These are phyloP conservation scores for Nymphaea thermarum DNA, from an alignment of 164 flowering plant genomes.

Conservation along the genomic window DNA sequence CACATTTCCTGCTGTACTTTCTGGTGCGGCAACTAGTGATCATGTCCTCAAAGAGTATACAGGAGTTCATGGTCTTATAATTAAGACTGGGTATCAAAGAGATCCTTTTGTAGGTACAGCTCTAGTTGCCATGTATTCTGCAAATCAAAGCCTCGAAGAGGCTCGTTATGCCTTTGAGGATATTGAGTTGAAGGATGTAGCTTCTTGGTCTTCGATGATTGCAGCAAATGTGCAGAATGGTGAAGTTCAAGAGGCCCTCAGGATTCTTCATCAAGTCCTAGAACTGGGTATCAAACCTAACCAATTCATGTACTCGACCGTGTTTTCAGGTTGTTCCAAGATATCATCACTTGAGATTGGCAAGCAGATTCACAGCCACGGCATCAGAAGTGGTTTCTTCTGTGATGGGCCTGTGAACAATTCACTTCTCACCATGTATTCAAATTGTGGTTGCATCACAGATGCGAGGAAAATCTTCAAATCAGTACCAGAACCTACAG, in stretches of 20 bases:
- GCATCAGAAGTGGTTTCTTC: neutral
- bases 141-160: neutral
- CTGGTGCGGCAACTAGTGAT: neutral
- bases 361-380: neutral
- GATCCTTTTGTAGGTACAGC: neutral
- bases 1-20: neutral
- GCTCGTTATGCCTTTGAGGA: neutral
- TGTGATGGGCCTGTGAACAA: neutral
- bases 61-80: neutral
- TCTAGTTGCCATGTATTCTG: neutral
- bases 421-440: neutral
- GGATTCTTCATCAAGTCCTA: neutral
- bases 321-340: neutral
- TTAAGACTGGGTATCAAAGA: neutral
- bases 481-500: neutral
- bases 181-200: neutral
- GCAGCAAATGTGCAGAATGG: neutral
- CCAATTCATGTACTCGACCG: neutral
- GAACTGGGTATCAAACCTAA: neutral
- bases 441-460: neutral
- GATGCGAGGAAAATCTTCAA: neutral
- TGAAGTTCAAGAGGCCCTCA: neutral
- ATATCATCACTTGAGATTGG: neutral
- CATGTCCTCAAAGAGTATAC: neutral
- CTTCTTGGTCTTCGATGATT: neutral